Base-by-base conservation (phyloP, 345 rosid species). In the Populus davidiana region DNA sequence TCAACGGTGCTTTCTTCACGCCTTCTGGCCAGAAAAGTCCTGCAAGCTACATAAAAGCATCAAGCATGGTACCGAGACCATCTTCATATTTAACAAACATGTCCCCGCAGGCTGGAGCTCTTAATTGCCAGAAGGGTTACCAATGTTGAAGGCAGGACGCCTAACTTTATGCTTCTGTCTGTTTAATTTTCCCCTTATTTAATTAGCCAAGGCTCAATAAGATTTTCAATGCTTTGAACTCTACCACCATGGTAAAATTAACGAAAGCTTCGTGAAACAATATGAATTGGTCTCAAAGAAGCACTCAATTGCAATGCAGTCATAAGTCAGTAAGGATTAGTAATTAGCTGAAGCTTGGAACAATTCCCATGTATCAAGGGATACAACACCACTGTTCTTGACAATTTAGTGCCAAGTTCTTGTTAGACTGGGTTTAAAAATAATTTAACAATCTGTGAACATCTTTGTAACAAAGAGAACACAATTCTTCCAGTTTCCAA, bases 381-480 rank as follows among this genome's bases (percentile, higher is more conserved):
- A 77, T 77, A 70, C 75, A 81, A 62, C 59, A 67, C 75, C 18
- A 29, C 44, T 64, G 25, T 78, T 77, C 80, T 82, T 80, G 69
- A 81, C 80, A 75, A 75, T 79, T 69, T 62, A 74, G 69, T 72
- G 73, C 66, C 68, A 29, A 78, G n/a, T 70, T 5, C 70, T 84
- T 77, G 85, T 75, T 74, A 72, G 76, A 69, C 18, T 62, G 50
- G 44, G 75, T 61, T 65, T 25, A 52, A 56, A 39, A n/a, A 47
- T 67, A 73, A 33, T 33, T 33, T 84, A 88, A 85, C 81, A 79
- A 78, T 90, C 86, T 72, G 84, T 77, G 83, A 83, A 85, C 90
- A 90, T 87, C 86, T 87, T 83, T 81, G 89, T 87, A 77, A 88
- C 83, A 76, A 90, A 90, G 52, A 90, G 91, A 66, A 90, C 91